Percentiles rank a stretch among this genome's conserved stretches.
Conservation (phyloP, 306 rosid genomes). For the Trichosanthes cucumerina region DNA sequence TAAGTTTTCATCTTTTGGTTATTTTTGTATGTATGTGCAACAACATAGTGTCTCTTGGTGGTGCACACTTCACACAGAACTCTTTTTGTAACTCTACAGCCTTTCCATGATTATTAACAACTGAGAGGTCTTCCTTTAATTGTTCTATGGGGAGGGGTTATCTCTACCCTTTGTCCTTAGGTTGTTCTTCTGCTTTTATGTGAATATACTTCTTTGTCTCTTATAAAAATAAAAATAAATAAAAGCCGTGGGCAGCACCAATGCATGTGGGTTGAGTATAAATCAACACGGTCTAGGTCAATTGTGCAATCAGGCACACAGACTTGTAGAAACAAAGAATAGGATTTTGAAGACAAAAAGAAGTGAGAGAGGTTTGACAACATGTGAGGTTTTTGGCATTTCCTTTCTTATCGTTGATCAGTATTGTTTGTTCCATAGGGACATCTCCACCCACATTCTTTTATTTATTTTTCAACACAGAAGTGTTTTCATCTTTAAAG, state of each 20-base stretch:
- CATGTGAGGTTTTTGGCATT: background rate
- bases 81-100: background rate
- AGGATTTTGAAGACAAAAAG: background rate
- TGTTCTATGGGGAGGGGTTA: background rate
- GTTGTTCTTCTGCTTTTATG: background rate
- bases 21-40: background rate
- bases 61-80: background rate
- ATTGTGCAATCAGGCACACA: background rate
- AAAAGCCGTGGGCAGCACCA: background rate
- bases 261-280: background rate
- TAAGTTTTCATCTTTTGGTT: background rate
- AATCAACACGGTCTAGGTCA: background rate
- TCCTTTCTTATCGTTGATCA: background rate
- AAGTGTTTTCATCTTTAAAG: background rate
- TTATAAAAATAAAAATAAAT: background rate
- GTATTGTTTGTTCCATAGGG: background rate
- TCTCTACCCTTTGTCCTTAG: background rate
- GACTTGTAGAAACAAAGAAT: background rate
- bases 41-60: background rate
- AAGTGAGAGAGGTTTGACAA: background rate
- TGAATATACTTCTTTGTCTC: background rate
- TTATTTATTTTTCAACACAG: background rate
- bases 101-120: background rate
- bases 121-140: background rate
- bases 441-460: background rate